A percentile compares a stretch with the other conserved stretches of the same genome.
Conservation (phyloP, 192 early-diverging fungal genomes). For the Chytriomyces confervae region DNA sequence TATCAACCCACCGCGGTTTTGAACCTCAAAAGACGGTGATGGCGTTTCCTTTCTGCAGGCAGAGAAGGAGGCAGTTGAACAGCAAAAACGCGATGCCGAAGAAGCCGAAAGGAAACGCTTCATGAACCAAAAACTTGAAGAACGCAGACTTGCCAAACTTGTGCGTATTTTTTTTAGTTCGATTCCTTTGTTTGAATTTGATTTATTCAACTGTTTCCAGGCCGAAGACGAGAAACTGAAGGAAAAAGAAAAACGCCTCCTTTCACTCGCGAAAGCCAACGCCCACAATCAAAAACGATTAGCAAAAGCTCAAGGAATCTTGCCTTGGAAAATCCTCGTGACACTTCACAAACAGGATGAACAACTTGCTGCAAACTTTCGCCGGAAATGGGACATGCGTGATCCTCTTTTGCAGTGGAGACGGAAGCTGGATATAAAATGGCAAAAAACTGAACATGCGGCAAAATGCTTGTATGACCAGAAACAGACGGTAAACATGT, state of each 20-base stretch:
- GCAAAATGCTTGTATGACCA: too few species aligned
- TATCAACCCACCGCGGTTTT: too few species aligned
- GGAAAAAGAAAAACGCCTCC: neutral
- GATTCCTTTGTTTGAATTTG: neutral
- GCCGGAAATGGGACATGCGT: neutral
- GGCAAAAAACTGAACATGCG: neutral
- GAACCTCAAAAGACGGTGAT: too few species aligned
- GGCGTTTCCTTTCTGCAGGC: neutral
- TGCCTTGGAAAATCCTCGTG: neutral
- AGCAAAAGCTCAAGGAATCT: neutral
- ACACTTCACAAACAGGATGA: constrained; percentile 5
- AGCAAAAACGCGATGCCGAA: neutral
- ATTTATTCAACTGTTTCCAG: neutral
- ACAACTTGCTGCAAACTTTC: neutral
- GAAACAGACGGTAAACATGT: too few species aligned
- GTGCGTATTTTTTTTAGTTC: neutral
- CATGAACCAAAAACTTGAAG: constrained; percentile 13
- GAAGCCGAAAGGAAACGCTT: constrained; percentile 2
- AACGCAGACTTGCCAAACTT: neutral
- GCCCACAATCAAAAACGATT: neutral
- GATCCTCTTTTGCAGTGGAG: neutral
- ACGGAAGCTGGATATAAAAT: neutral
- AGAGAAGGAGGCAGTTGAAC: neutral
- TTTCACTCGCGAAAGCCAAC: neutral
- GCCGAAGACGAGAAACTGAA: constrained; percentile 6